Conservation (phyloP, 495 filamentous ascomycete genomes). For the Peziza echinospora region DNA sequence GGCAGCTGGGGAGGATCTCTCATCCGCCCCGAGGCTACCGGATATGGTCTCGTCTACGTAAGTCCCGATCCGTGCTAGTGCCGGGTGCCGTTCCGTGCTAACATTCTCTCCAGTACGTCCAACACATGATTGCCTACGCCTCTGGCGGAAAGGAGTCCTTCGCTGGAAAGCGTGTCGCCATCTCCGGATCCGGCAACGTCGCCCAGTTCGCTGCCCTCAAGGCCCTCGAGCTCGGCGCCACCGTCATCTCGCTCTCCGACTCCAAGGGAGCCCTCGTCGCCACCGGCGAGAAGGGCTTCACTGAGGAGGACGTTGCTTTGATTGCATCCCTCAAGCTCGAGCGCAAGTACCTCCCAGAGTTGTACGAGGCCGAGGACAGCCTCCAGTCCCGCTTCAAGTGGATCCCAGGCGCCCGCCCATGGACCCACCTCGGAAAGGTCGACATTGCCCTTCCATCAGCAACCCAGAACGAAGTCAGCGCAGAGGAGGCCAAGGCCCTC, state of each 20-base stretch:
- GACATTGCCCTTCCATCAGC: constrained; percentile 83
- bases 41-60: constrained; percentile 92
- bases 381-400: constrained; percentile 57
- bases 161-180: constrained; percentile 78
- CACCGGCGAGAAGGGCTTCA: constrained; percentile 42
- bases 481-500: constrained; percentile 67
- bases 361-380: constrained; percentile 24
- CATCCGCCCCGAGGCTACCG: constrained; percentile 93
- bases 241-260: constrained; percentile 84
- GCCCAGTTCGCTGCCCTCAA: constrained; percentile 96
- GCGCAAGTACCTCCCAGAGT: constrained; percentile 55
- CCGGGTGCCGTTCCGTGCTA: too few relatives aligned
- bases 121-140: constrained; percentile 85
- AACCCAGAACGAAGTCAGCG: constrained; percentile 91
- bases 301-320: constrained; percentile 47
- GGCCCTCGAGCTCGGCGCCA: constrained; percentile 85
- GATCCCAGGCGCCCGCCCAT: constrained; percentile 71
- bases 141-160: constrained; percentile 62
- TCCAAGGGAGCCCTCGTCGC: constrained; percentile 65
- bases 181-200: constrained; percentile 95
- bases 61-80: too few relatives aligned
- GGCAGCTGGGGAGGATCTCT: constrained; percentile 76
- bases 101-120: too few relatives aligned
- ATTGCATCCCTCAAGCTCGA: constrained; percentile 74
- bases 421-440: constrained; percentile 68